Evolutionary conservation across 768 basidiomycete species (phyloP).

Genomic region (Plicaturopsis crispa): DNA sequence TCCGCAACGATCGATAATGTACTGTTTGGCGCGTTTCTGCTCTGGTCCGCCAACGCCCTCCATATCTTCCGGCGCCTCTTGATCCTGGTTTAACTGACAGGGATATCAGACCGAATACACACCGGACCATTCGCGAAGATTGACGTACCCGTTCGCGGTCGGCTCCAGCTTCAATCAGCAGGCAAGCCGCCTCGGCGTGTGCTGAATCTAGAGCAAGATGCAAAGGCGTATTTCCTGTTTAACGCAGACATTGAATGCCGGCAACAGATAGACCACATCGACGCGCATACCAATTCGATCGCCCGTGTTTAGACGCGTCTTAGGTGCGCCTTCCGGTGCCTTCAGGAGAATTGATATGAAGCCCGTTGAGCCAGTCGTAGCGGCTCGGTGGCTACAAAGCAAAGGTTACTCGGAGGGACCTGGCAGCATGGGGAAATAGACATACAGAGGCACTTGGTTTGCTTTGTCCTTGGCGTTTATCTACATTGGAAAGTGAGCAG

Average conservation of each 20-base stretch:
- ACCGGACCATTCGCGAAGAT: conserved; percentile 9
- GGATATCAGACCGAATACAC: not conserved
- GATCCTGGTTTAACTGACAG: conserved; percentile 83
- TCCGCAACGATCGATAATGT: conserved; percentile 72
- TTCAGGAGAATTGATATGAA: conserved; percentile 78
- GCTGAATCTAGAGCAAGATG: conserved; percentile 98
- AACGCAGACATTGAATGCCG: conserved; percentile 8
- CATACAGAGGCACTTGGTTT: conserved; percentile 85
- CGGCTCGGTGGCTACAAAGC: conserved; percentile 77
- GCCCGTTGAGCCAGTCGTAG: conserved; percentile 88
- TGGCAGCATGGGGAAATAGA: conserved; percentile 14
- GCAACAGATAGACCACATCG: conserved; percentile 1
- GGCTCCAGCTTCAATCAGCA: conserved; percentile 92
- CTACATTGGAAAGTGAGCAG: conserved; percentile 35
- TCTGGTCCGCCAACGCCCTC: conserved; percentile 88
- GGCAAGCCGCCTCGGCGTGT: conserved; percentile 84
- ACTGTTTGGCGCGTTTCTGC: conserved; percentile 71
- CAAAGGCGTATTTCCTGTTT: conserved; percentile 85
- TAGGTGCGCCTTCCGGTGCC: conserved; percentile 66
- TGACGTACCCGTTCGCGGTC: conserved; percentile 72
- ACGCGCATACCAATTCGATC: conserved; percentile 61
- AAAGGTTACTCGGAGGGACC: conserved; percentile 13
- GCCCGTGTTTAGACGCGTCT: conserved; percentile 79
- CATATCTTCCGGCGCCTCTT: conserved; percentile 80
- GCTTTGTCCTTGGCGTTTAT: conserved; percentile 93